Evolutionary conservation across 352 stramenopile genomes (phyloP).

Genomic region (Phytopythium mirpurense): DNA sequence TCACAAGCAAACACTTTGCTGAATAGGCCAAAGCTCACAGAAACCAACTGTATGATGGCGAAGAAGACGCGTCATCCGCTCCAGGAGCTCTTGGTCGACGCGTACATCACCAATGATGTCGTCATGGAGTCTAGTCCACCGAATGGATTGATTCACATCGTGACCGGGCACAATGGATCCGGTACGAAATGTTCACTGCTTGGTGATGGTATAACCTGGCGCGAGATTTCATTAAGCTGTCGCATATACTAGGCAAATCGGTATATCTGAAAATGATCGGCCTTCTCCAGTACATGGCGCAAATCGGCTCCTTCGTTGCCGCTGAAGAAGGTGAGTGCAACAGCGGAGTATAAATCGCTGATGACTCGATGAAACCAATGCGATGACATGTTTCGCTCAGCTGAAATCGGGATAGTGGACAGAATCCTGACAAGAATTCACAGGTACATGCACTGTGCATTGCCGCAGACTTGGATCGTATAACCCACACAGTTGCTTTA

Average conservation of each 20-base stretch:
- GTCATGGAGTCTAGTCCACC: constrained; percentile 21
- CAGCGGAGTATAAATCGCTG: neutral
- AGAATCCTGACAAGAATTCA: constrained; percentile 83
- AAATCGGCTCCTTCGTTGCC: constrained; percentile 81
- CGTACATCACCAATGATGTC: constrained; percentile 83
- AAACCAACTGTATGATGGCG: constrained; percentile 41
- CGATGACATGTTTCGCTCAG: constrained; percentile 17
- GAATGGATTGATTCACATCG: constrained; percentile 45
- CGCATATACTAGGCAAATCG: constrained; percentile 65
- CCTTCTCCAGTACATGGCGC: constrained; percentile 78
- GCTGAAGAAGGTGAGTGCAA: constrained; percentile 46
- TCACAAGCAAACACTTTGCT: neutral
- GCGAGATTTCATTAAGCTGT: neutral
- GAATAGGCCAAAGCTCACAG: constrained; percentile 1
- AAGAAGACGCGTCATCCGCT: constrained; percentile 72
- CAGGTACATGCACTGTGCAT: constrained; percentile 26
- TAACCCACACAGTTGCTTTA: too few species aligned
- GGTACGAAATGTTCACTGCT: constrained; percentile 25
- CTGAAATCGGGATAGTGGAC: constrained; percentile 61
- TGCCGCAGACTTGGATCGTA: too few species aligned
- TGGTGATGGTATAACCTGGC: neutral
- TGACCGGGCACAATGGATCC: constrained; percentile 84
- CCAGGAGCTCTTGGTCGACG: constrained; percentile 78
- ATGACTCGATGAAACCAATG: neutral
- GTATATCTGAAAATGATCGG: constrained; percentile 85